A percentile compares a stretch with the other conserved stretches of the same genome.
phyloP scores from a whole-genome alignment of 495 filamentous ascomycete species.

The Entonaema liquescens region DNA sequence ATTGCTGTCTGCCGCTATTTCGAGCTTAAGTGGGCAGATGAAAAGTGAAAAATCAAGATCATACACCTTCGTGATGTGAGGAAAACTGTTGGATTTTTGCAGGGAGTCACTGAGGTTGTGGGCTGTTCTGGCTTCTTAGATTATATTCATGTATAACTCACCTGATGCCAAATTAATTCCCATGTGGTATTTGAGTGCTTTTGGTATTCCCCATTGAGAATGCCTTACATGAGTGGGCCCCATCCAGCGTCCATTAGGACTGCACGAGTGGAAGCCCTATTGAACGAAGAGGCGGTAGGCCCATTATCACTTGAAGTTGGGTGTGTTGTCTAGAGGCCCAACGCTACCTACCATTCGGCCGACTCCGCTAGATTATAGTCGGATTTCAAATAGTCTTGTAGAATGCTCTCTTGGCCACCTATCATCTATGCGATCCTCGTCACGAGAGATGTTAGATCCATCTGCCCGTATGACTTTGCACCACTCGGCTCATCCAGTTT shows the following conservation, averaged over 20 bases:
- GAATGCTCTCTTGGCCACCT: background rate
- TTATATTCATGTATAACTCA: slow-evolving; percentile 1
- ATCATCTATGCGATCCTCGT: slow-evolving; percentile 4
- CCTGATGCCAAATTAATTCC: slow-evolving; percentile 1
- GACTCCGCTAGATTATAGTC: background rate
- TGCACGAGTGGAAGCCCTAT: slow-evolving; percentile 2
- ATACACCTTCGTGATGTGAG: background rate
- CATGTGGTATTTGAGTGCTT: background rate
- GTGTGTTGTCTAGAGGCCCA: slow-evolving; percentile 2
- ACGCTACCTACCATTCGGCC: slow-evolving; percentile 9
- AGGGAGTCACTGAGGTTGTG: background rate
- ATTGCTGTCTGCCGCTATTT: slow-evolving; percentile 1
- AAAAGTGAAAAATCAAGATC: slow-evolving; percentile 7
- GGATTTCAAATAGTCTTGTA: background rate
- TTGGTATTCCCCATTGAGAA: background rate
- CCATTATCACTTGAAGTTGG: slow-evolving; percentile 4
- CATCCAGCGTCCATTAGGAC: background rate
- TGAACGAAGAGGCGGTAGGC: background rate
- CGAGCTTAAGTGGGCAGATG: slow-evolving; percentile 2
- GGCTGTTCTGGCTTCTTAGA: background rate
- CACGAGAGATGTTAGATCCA: background rate
- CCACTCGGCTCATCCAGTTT: background rate
- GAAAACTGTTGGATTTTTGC: background rate
- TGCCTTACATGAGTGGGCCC: slow-evolving; percentile 8
- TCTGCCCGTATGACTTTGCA: slow-evolving; percentile 2